phyloP scores from a whole-genome alignment of 352 stramenopile species.

The Saprolegnia parasitica region DNA sequence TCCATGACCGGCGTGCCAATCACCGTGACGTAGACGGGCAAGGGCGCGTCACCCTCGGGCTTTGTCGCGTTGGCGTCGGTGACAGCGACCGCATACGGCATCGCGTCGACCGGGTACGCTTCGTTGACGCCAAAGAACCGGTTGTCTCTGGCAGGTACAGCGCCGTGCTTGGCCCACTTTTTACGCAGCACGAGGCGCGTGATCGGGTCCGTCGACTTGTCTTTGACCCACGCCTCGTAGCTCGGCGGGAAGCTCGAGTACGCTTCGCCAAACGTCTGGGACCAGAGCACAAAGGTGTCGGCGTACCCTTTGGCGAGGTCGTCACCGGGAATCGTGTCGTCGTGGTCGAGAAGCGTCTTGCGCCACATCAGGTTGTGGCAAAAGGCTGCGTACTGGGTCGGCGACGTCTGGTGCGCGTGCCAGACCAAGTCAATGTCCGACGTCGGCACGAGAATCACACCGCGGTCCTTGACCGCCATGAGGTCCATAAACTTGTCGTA shows the following conservation, averaged over 20 bases:
- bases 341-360: not conserved
- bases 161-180: constrained; percentile 14
- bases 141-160: not conserved
- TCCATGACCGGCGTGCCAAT: constrained; percentile 29
- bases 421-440: constrained; percentile 21
- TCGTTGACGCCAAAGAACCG: constrained; percentile 18
- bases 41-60: not conserved
- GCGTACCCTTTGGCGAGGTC: not conserved
- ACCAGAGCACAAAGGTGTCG: constrained; percentile 1
- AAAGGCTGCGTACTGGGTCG: not conserved
- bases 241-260: constrained; percentile 14
- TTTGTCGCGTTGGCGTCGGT: constrained; percentile 8
- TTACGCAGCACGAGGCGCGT: not conserved
- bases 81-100: constrained; percentile 17
- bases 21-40: constrained; percentile 26
- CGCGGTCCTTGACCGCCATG: constrained; percentile 13
- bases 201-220: not conserved
- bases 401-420: constrained; percentile 10
- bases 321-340: constrained; percentile 9
- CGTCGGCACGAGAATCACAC: constrained; percentile 19
- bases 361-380: not conserved
- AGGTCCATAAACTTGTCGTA: constrained; percentile 30
- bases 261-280: not conserved
- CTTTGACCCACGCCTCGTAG: constrained; percentile 9
- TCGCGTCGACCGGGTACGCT: not conserved